Evolutionary conservation across 768 basidiomycete genomes (phyloP).

Genomic region (Naganishia antarctica): DNA sequence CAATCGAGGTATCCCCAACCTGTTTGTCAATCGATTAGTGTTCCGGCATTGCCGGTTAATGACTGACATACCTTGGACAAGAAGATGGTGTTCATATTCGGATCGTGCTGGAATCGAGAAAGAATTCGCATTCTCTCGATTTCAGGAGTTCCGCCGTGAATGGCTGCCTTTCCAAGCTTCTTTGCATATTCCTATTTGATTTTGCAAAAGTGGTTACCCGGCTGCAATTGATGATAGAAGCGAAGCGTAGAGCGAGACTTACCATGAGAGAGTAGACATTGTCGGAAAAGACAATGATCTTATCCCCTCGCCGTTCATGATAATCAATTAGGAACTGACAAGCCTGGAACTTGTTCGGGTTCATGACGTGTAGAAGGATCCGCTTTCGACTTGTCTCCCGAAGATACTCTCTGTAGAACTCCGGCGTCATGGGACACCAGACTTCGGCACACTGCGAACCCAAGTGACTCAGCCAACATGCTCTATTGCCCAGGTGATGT

Average conservation of each 20-base stretch:
- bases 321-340: slow-evolving; percentile 98
- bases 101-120: slow-evolving; percentile 91
- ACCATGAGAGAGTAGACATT: slow-evolving; percentile 97
- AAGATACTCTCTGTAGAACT: slow-evolving; percentile 97
- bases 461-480: no score
- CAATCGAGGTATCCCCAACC: slow-evolving; percentile 98
- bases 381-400: slow-evolving; percentile 77
- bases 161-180: slow-evolving; percentile 86
- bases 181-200: slow-evolving; percentile 70
- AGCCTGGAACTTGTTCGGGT: slow-evolving; percentile 97
- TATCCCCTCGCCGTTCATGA: slow-evolving; percentile 95
- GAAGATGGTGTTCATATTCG: slow-evolving; percentile 95
- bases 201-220: not conserved
- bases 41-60: not conserved
- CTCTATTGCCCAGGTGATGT: not conserved
- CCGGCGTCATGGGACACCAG: slow-evolving; percentile 99
- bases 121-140: slow-evolving; percentile 92
- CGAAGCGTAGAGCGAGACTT: slow-evolving; percentile 36
- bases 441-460: slow-evolving; percentile 93
- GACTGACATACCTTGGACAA: slow-evolving; percentile 71
- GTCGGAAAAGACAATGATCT: slow-evolving; percentile 98
- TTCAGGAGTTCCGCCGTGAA: slow-evolving; percentile 92
- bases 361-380: slow-evolving; percentile 98
- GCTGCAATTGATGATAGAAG: not conserved
- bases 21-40: slow-evolving; percentile 40